Evolutionary conservation across 495 filamentous ascomycete species (phyloP).

Genomic region (Penicillium odoratum): DNA sequence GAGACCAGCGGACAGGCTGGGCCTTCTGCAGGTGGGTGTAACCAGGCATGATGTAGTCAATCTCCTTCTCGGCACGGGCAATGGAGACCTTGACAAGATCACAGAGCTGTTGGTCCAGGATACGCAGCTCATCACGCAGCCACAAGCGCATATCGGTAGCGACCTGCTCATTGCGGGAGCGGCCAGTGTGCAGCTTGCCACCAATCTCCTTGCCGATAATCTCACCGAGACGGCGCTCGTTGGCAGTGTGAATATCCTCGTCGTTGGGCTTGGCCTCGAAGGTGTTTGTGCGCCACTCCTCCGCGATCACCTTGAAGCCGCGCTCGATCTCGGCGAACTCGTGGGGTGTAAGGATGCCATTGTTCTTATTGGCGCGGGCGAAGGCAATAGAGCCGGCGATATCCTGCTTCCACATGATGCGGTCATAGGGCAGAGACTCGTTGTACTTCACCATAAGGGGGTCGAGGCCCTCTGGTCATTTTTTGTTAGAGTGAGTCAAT

Average conservation of each 20-base stretch:
- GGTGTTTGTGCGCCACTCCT: conserved; percentile 67
- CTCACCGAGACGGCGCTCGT: conserved; percentile 87
- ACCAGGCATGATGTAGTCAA: conserved; percentile 61
- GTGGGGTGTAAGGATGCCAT: conserved; percentile 67
- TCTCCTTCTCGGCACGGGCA: conserved; percentile 73
- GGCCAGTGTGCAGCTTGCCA: conserved; percentile 91
- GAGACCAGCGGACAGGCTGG: conserved; percentile 85
- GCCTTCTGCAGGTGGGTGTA: conserved; percentile 95
- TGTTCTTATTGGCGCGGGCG: conserved; percentile 78
- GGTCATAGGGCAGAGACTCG: conserved; percentile 81
- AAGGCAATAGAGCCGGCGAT: conserved; percentile 81
- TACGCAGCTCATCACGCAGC: conserved; percentile 74
- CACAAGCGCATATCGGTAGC: conserved; percentile 93
- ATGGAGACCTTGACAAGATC: conserved; percentile 72
- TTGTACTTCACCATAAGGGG: conserved; percentile 90
- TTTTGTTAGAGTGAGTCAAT: conserved; percentile 25
- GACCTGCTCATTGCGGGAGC: conserved; percentile 91
- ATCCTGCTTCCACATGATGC: conserved; percentile 77
- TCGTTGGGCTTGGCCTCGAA: conserved; percentile 49
- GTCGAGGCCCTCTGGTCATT: conserved; percentile 68
- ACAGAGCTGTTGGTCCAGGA: conserved; percentile 67
- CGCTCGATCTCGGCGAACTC: conserved; percentile 78
- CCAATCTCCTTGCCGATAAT: conserved; percentile 83
- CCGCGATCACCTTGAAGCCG: conserved; percentile 67
- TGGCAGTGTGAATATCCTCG: conserved; percentile 85